These are phyloP conservation scores for Trichosanthes truncata DNA, from an alignment of 306 rosid species.

Conservation along the genomic window DNA sequence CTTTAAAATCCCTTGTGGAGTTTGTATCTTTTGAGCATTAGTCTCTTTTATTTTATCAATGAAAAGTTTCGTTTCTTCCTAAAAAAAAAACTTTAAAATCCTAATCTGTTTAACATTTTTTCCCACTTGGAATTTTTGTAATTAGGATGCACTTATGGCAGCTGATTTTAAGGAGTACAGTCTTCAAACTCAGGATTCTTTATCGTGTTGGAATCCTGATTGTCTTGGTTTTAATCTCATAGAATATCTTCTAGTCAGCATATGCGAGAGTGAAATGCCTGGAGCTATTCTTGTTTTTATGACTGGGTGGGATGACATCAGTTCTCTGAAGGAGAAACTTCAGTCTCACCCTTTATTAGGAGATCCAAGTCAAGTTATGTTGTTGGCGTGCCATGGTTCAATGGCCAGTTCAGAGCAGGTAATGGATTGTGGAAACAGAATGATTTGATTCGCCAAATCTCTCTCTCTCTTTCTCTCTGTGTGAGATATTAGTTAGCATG, in stretches of 20 bases:
- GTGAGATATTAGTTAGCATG: background rate
- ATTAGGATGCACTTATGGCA: conserved; percentile 70
- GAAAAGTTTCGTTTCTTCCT: no score
- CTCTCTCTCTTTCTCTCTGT: background rate
- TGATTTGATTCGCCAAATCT: background rate
- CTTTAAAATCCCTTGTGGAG: background rate
- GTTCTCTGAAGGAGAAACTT: conserved; percentile 76
- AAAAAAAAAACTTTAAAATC: background rate
- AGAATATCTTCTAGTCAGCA: conserved; percentile 58
- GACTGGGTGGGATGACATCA: conserved; percentile 99
- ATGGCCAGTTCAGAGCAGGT: conserved; percentile 97
- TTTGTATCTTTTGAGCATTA: no score
- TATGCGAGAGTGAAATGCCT: conserved; percentile 68
- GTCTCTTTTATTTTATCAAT: no score
- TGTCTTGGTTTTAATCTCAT: conserved; percentile 79
- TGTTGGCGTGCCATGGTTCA: conserved; percentile 90
- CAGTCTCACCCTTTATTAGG: conserved; percentile 62
- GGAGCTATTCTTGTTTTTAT: conserved; percentile 93
- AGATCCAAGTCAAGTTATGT: conserved; percentile 54
- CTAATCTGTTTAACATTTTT: conserved; percentile 12
- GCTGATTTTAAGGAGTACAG: conserved; percentile 68
- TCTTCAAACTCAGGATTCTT: conserved; percentile 65
- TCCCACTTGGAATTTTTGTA: conserved; percentile 16
- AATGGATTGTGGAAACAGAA: conserved; percentile 3
- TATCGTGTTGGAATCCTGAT: conserved; percentile 93